Evolutionary conservation across 352 stramenopile genomes (phyloP).

Genomic region (Phytopythium vexans): DNA sequence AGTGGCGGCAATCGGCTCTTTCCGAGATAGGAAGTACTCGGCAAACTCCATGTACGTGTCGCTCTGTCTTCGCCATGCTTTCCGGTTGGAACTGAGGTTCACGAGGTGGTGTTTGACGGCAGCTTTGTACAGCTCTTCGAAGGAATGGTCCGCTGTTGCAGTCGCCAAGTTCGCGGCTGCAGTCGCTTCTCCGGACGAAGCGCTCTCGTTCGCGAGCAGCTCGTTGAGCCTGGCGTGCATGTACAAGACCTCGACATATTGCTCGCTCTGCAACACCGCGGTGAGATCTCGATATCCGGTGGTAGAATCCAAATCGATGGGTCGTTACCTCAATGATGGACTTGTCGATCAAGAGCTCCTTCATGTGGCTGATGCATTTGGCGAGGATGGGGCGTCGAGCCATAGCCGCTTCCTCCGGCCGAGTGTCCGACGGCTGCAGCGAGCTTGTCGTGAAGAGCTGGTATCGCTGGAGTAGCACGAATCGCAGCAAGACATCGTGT

Average conservation of each 20-base stretch:
- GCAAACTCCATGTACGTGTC: constrained; percentile 49
- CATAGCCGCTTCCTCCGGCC: constrained; percentile 14
- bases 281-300: too few species aligned
- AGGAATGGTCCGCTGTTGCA: constrained; percentile 35
- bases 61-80: constrained; percentile 29
- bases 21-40: constrained; percentile 40
- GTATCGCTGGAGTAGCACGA: constrained; percentile 56
- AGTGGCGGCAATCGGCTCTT: constrained; percentile 41
- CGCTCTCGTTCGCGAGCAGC: constrained; percentile 29
- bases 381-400: constrained; percentile 13
- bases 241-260: constrained; percentile 54
- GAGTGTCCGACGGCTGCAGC: background rate
- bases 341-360: constrained; percentile 42
- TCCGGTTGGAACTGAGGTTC: constrained; percentile 20
- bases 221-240: constrained; percentile 60
- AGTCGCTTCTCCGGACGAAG: background rate
- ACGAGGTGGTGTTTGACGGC: constrained; percentile 4
- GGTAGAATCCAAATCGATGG: too few species aligned
- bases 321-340: constrained; percentile 21
- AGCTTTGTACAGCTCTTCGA: constrained; percentile 44
- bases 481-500: constrained; percentile 39
- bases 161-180: constrained; percentile 11
- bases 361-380: constrained; percentile 55
- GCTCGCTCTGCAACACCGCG: constrained; percentile 6
- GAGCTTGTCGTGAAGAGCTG: constrained; percentile 27